phyloP scores from a whole-genome alignment of 1,284 basidiomycete genomes.

The Apiotrichum akiyoshidainum region DNA sequence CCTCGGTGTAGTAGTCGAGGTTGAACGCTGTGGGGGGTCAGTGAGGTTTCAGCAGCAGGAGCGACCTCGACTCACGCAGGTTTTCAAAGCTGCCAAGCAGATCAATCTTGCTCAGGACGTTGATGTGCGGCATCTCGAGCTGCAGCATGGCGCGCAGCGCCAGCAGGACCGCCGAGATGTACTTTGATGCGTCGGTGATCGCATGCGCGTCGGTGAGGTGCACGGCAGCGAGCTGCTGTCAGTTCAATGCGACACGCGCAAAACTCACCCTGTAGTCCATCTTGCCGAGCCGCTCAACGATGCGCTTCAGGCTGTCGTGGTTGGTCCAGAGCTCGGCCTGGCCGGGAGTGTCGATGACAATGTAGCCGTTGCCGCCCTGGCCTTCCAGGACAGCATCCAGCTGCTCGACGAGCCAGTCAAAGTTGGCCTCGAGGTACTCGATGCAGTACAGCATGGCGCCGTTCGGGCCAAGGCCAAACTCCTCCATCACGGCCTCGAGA shows the following conservation, averaged over 20 bases:
- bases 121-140: constrained; percentile 89
- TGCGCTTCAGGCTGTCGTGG: constrained; percentile 79
- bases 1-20: constrained; percentile 96
- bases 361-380: constrained; percentile 58
- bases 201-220: constrained; percentile 96
- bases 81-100: constrained; percentile 81
- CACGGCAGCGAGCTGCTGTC: constrained; percentile 67
- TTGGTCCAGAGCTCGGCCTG: constrained; percentile 98
- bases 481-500: constrained; percentile 81
- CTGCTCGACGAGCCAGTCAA: constrained; percentile 83
- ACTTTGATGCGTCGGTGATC: constrained; percentile 92
- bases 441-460: constrained; percentile 96
- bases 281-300: constrained; percentile 70
- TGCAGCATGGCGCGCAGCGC: constrained; percentile 97
- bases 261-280: constrained; percentile 77
- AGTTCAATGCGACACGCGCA: neutral
- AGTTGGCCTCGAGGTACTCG: constrained; percentile 93
- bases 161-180: constrained; percentile 85
- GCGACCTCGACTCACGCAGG: constrained; percentile 59
- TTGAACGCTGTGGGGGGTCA: constrained; percentile 74
- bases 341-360: constrained; percentile 94
- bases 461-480: constrained; percentile 86
- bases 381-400: constrained; percentile 58
- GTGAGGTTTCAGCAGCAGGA: neutral
- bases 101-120: constrained; percentile 95